Conservation (phyloP, 2,329 filamentous ascomycete genomes). For the Metarhizium sp. region DNA sequence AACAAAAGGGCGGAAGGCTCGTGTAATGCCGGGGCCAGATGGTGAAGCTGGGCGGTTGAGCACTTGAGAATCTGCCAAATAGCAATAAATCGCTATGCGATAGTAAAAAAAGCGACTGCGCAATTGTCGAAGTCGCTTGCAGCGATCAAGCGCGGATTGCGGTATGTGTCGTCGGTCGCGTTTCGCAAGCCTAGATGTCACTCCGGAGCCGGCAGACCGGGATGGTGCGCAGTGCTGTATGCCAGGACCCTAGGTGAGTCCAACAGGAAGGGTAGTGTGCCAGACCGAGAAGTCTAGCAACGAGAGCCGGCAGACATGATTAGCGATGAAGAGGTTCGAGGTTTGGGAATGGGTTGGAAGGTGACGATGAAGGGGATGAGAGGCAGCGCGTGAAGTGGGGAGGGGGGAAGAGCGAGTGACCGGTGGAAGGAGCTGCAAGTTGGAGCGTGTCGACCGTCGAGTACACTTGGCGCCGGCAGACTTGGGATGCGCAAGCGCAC, state of each 20-base stretch:
- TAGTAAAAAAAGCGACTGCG: constrained; percentile 12
- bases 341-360: background rate
- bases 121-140: constrained; percentile 5
- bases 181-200: constrained; percentile 3
- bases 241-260: constrained; percentile 10
- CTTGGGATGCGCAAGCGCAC: no score
- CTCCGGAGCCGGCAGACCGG: background rate
- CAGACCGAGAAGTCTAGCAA: constrained; percentile 16
- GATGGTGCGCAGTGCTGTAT: background rate
- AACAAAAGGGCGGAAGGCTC: background rate
- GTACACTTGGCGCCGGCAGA: no score
- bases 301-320: constrained; percentile 12
- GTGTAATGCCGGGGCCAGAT: background rate
- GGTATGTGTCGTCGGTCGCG: background rate
- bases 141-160: background rate
- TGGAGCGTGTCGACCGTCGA: background rate
- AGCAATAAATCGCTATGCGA: constrained; percentile 3
- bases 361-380: constrained; percentile 5
- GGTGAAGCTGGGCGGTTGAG: background rate
- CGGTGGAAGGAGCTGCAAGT: background rate
- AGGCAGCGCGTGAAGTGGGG: constrained; percentile 3
- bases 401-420: background rate
- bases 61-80: background rate
- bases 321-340: constrained; percentile 2
- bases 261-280: constrained; percentile 12